Conservation (phyloP, 306 rosid species). For the Quercus wislizeni region DNA sequence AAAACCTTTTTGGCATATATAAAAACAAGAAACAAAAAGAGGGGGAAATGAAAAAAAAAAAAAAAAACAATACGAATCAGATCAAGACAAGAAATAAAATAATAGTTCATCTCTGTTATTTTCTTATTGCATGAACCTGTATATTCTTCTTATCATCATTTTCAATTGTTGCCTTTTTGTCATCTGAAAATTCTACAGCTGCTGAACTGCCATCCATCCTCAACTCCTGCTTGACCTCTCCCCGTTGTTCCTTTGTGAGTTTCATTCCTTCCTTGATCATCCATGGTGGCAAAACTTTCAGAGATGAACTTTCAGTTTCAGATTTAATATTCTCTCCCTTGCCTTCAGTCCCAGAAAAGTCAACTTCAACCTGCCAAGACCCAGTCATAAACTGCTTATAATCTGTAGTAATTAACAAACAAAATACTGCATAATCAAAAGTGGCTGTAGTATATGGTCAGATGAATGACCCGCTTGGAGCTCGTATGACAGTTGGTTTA, state of each 20-base stretch:
- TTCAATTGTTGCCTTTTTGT: constrained; percentile 55
- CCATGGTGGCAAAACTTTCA: constrained; percentile 94
- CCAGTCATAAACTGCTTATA: constrained; percentile 18
- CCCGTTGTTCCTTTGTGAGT: constrained; percentile 92
- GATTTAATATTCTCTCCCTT: constrained; percentile 63
- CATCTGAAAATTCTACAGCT: constrained; percentile 51
- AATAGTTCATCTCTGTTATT: constrained; percentile 4
- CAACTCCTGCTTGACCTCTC: constrained; percentile 69
- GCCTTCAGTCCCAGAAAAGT: constrained; percentile 66
- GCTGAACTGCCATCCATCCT: constrained; percentile 64
- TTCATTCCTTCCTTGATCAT: constrained; percentile 91
- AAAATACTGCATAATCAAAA: neutral
- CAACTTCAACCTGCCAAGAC: constrained; percentile 75
- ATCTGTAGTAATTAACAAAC: neutral
- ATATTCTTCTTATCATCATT: constrained; percentile 49
- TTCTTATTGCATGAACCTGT: constrained; percentile 43
- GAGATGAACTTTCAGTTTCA: constrained; percentile 46
- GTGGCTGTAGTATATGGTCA: neutral
- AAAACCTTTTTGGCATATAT: neutral
- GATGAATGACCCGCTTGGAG: neutral
- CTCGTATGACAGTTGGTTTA: constrained; percentile 9
- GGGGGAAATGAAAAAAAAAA: constrained; percentile 3
- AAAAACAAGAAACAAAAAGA: neutral
- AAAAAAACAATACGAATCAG: neutral
- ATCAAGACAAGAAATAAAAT: constrained; percentile 6